Percentiles rank a stretch among this genome's conserved stretches.
These are phyloP conservation scores for Diaporthe sp. DNA, from an alignment of 2,329 filamentous ascomycete species.

Conservation along the genomic window DNA sequence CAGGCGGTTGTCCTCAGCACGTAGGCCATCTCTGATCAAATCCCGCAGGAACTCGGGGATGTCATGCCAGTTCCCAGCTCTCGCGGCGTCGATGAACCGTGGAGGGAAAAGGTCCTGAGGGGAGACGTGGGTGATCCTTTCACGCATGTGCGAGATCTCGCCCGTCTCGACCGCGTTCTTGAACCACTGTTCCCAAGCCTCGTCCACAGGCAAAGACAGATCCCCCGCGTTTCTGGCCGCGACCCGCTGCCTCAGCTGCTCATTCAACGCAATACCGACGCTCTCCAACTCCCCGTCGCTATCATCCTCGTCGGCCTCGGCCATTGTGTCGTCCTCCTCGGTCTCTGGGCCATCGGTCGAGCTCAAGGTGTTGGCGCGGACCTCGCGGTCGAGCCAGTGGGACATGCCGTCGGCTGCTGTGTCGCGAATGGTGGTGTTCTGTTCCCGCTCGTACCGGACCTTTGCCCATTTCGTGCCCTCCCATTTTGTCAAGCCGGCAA, in stretches of 20 bases:
- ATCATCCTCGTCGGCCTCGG: conserved; percentile 57
- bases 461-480: conserved; percentile 88
- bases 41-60: conserved; percentile 70
- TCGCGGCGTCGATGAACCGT: conserved; percentile 67
- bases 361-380: conserved; percentile 45
- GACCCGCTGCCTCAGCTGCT: conserved; percentile 74
- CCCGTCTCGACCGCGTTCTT: conserved; percentile 78
- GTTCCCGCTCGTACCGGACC: conserved; percentile 83
- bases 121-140: conserved; percentile 51
- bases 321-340: conserved; percentile 19
- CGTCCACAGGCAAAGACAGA: conserved; percentile 71
- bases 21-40: conserved; percentile 64
- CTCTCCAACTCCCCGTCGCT: conserved; percentile 69
- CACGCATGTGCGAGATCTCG: conserved; percentile 55
- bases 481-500: conserved; percentile 82
- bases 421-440: conserved; percentile 77
- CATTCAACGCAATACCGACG: conserved; percentile 73
- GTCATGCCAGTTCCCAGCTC: conserved; percentile 69
- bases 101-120: conserved; percentile 59
- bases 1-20: conserved; percentile 51
- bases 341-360: conserved; percentile 26
- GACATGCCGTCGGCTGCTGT: conserved; percentile 79
- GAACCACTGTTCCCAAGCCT: conserved; percentile 82
- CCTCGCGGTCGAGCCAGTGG: conserved; percentile 69
- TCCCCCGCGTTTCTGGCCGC: conserved; percentile 74